phyloP scores from a whole-genome alignment of 805 yeast species.

The Priceomyces carsonii region DNA sequence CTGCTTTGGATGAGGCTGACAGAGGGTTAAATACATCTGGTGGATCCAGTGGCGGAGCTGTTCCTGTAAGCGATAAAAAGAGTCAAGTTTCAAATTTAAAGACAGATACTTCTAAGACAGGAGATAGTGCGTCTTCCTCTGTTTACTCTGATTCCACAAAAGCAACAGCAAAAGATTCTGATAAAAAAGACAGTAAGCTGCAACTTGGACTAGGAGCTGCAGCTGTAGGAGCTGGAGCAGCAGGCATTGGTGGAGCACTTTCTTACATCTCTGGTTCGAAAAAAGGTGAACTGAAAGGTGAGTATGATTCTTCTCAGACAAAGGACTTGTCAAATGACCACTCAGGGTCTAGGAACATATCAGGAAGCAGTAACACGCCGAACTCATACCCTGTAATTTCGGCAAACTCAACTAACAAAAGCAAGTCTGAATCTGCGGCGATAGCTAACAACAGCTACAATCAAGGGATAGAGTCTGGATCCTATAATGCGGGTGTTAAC shows the following conservation, averaged over 20 bases:
- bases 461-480: conserved; percentile 5
- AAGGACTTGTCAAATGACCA: no score
- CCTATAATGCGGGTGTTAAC: conserved; percentile 6
- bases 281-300: conserved; percentile 5
- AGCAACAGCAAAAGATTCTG: not conserved
- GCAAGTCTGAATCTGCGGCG: not conserved
- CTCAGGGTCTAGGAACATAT: no score
- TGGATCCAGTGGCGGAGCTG: no score
- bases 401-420: conserved; percentile 4
- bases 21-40: no score
- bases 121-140: conserved; percentile 2
- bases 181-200: conserved; percentile 2
- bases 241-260: conserved; percentile 6
- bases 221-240: conserved; percentile 3
- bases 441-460: conserved; percentile 3
- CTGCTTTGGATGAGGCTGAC: conserved; percentile 6
- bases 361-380: conserved; percentile 1
- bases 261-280: conserved; percentile 4
- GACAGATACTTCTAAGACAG: not conserved
- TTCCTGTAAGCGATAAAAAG: no score
- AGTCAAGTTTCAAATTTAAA: no score
- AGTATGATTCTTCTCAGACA: conserved; percentile 3
- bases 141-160: conserved; percentile 5
- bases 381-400: not conserved
- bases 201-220: conserved; percentile 4